phyloP scores from a whole-genome alignment of 2,329 filamentous ascomycete genomes.

The Pyrenophora graminea region DNA sequence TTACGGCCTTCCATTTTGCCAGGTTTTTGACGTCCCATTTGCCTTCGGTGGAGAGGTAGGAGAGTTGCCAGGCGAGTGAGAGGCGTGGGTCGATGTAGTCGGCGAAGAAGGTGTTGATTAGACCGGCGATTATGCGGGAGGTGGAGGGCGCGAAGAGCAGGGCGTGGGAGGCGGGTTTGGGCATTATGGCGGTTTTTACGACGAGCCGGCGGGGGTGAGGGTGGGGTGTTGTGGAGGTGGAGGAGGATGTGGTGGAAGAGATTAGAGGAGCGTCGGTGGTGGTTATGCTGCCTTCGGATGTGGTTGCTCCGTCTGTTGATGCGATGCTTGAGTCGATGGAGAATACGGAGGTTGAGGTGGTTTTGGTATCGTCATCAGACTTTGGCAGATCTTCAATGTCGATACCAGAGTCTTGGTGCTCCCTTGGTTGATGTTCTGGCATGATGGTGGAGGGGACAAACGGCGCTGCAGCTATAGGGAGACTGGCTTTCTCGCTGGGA shows the following conservation, averaged over 20 bases:
- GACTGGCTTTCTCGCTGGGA: slow-evolving; percentile 42
- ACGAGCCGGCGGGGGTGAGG: slow-evolving; percentile 46
- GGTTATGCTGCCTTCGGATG: slow-evolving; percentile 42
- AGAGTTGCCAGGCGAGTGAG: slow-evolving; percentile 86
- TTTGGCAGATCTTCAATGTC: slow-evolving; percentile 36
- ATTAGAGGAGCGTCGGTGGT: slow-evolving; percentile 16
- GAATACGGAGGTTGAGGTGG: slow-evolving; percentile 21
- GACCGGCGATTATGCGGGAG: slow-evolving; percentile 75
- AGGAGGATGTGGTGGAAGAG: slow-evolving; percentile 1
- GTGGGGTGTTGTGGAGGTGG: slow-evolving; percentile 18
- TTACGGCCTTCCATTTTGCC: slow-evolving; percentile 82
- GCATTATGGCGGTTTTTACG: slow-evolving; percentile 72
- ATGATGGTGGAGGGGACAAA: slow-evolving; percentile 44
- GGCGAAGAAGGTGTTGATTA: slow-evolving; percentile 81
- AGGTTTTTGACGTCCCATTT: slow-evolving; percentile 99
- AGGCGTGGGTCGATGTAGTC: slow-evolving; percentile 76
- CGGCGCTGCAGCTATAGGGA: slow-evolving; percentile 58
- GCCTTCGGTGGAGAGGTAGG: slow-evolving; percentile 82
- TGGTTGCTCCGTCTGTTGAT: slow-evolving; percentile 19
- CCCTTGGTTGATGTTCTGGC: slow-evolving; percentile 25
- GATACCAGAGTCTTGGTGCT: slow-evolving; percentile 43
- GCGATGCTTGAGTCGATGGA: slow-evolving; percentile 23
- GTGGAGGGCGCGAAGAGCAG: slow-evolving; percentile 79
- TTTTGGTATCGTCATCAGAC: slow-evolving; percentile 21
- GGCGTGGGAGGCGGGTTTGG: slow-evolving; percentile 78